Evolutionary conservation across 192 early-diverging fungal species (phyloP).

Genomic region (Paraglomus brasilianum): DNA sequence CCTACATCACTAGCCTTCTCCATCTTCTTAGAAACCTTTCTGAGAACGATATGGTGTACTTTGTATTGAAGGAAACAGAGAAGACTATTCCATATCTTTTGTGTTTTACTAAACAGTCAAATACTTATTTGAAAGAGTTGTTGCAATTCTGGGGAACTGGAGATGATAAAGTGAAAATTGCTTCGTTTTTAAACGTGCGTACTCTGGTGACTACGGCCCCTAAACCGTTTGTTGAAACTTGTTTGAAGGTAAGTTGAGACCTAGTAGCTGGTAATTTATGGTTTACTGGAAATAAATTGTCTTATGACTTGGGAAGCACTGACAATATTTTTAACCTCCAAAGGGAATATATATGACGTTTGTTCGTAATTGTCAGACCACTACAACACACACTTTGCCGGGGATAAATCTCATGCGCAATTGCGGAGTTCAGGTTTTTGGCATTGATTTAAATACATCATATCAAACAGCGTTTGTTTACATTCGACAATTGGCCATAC

Average conservation of each 20-base stretch:
- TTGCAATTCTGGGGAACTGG: slow-evolving; percentile 60
- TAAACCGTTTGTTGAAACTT: slow-evolving; percentile 31
- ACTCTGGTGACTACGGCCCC: slow-evolving; percentile 56
- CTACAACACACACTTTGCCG: slow-evolving; percentile 76
- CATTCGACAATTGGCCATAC: slow-evolving; percentile 91
- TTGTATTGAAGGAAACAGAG: slow-evolving; percentile 81
- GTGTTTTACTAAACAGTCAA: slow-evolving; percentile 77
- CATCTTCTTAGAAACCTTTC: slow-evolving; percentile 81
- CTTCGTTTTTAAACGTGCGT: slow-evolving; percentile 82
- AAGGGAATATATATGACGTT: slow-evolving; percentile 85
- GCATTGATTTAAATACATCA: slow-evolving; percentile 69
- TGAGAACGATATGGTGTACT: slow-evolving; percentile 79
- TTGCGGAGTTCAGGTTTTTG: slow-evolving; percentile 88
- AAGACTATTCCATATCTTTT: slow-evolving; percentile 72
- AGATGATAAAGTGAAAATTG: slow-evolving; percentile 63
- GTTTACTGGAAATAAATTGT: too few species aligned
- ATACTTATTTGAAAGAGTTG: slow-evolving; percentile 77
- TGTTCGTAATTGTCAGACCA: slow-evolving; percentile 72
- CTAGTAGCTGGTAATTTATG: slow-evolving; percentile 13
- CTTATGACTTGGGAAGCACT: slow-evolving; percentile 22
- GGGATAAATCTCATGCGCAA: slow-evolving; percentile 89
- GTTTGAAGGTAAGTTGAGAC: slow-evolving; percentile 34
- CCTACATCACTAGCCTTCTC: slow-evolving; percentile 73
- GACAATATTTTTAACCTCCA: slow-evolving; percentile 38
- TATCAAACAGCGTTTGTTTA: slow-evolving; percentile 95